Base-by-base conservation (phyloP, 768 basidiomycete genomes). In the Clathrus columnatus region DNA sequence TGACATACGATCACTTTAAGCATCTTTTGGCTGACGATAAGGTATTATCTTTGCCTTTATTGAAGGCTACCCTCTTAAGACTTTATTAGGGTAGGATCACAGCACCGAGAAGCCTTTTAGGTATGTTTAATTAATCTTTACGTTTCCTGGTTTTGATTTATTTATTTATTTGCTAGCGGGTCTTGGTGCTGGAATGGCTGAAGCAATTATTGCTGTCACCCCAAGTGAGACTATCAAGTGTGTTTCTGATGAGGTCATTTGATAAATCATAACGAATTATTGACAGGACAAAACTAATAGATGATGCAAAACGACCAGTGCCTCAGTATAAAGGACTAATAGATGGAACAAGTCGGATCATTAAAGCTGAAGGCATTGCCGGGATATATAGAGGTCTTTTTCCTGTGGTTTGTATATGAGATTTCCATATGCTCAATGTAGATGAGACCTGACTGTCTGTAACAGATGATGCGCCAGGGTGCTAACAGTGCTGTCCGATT, bases 141-240 rank as follows among this genome's bases (percentile, higher is more conserved):
- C 28, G 48, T 30, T 48, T 2, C 49, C n/a, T 5, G n/a, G 28
- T 3, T 63, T 48, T 5, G 6, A 16, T 49, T 23, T 57, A 29
- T 17, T 49, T 7, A 51, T 26, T 29, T 29, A 7, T 18, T 29
- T 4, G 23, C 7, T 62, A 82, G 87, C 88, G 57, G 87, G 88
- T 27, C 71, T 90, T 10, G 85, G 86, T 27, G 95, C 95, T 1
- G 95, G 95, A 3, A 81, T 92, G 82, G 85, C 75, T 63, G 95
- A 98, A 68, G 91, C 95, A 0, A 67, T 97, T 20, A 81, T 97
- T 54, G 95, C 95, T 1, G 95, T 99, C 2, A 98, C 95, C 0
- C 95, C 95, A 2, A 93, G 91, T 11, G 95, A 99, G 68, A 98
- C 95, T 0, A 96, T 98, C 75, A 99, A 99, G 95, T 94, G 48